phyloP scores from a whole-genome alignment of 2,329 filamentous ascomycete genomes.

The Cercospora janseana region DNA sequence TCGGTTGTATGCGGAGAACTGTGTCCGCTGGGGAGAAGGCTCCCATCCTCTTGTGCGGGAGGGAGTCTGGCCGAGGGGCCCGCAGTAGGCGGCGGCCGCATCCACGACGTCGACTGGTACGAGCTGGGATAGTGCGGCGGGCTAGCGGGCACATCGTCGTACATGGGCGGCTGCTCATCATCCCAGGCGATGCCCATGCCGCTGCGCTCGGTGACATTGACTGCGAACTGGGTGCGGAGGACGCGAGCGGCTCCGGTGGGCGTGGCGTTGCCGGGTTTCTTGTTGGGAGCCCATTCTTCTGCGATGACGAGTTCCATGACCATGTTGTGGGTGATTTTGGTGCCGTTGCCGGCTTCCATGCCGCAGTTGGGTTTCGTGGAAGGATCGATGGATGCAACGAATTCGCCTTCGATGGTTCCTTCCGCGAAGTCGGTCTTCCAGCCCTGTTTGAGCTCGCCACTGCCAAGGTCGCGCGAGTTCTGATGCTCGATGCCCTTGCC shows the following conservation, averaged over 20 bases:
- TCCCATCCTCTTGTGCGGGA: neutral
- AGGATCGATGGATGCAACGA: conserved; percentile 62
- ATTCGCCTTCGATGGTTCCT: conserved; percentile 76
- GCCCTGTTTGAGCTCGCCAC: conserved; percentile 76
- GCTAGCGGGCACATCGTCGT: conserved; percentile 85
- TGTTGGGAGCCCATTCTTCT: conserved; percentile 74
- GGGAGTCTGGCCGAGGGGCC: neutral
- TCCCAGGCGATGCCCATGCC: conserved; percentile 95
- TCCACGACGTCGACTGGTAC: neutral
- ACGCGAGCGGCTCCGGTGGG: conserved; percentile 89
- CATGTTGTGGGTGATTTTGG: conserved; percentile 78
- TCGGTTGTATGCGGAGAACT: conserved; percentile 20
- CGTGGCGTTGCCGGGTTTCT: conserved; percentile 70
- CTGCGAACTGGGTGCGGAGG: conserved; percentile 84
- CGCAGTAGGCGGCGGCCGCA: conserved; percentile 1
- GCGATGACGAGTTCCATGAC: conserved; percentile 92
- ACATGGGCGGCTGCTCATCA: conserved; percentile 89
- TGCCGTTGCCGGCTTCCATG: conserved; percentile 69
- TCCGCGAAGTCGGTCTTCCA: conserved; percentile 81
- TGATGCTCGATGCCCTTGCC: conserved; percentile 71
- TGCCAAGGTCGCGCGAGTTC: conserved; percentile 73
- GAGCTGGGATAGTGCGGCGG: conserved; percentile 60
- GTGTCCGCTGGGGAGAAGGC: conserved; percentile 3
- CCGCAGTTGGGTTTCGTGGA: conserved; percentile 71
- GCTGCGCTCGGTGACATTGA: conserved; percentile 75